Conservation (phyloP, 495 filamentous ascomycete genomes). For the Cudoniella acicularis region DNA sequence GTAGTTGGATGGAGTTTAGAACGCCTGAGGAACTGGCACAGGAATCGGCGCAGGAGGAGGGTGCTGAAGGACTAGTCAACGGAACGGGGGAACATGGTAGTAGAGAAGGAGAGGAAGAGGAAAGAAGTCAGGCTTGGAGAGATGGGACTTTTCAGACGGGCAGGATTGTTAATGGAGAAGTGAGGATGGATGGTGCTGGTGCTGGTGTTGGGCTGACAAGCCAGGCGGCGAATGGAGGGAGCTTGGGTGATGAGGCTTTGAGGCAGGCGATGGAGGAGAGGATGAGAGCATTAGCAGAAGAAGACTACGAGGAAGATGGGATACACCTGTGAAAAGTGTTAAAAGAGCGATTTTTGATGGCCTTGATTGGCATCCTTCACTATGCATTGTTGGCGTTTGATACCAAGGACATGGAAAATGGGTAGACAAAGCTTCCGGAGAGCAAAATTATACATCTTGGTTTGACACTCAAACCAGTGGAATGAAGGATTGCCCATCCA, state of each 20-base stretch:
- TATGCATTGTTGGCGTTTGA: conserved; percentile 23
- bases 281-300: conserved; percentile 35
- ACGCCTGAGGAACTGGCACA: conserved; percentile 7
- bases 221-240: conserved; percentile 25
- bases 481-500: background rate
- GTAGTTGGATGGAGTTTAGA: conserved; percentile 58
- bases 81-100: conserved; percentile 25
- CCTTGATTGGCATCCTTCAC: no score
- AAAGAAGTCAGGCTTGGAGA: conserved; percentile 35
- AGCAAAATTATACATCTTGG: background rate
- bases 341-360: no score
- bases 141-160: conserved; percentile 55
- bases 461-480: background rate
- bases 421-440: background rate
- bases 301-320: conserved; percentile 54
- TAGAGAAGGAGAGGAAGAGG: background rate
- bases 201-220: conserved; percentile 1
- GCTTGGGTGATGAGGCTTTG: conserved; percentile 44
- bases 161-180: conserved; percentile 36
- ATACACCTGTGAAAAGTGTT: conserved; percentile 67
- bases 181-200: conserved; percentile 31
- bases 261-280: conserved; percentile 40
- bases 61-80: conserved; percentile 27
- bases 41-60: conserved; percentile 29
- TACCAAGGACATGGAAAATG: conserved; percentile 18